Percentiles rank a stretch among this genome's conserved stretches.
Evolutionary conservation across 2,329 filamentous ascomycete genomes (phyloP).

Genomic region (Colletotrichum incanum): DNA sequence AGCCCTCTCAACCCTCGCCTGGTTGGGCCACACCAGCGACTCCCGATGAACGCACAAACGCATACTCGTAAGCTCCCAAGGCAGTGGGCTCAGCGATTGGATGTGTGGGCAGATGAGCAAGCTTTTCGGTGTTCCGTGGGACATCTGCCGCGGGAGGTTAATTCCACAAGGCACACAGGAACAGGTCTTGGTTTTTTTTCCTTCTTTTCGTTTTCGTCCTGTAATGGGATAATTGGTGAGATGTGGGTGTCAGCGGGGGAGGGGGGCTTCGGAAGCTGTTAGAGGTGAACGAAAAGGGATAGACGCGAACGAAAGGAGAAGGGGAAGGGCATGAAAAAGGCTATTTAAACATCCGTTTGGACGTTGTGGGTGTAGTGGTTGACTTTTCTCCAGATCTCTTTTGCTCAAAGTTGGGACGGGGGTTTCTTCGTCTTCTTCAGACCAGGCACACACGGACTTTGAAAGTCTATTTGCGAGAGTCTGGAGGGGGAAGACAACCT

Average conservation of each 20-base stretch:
- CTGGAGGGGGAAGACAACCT: not conserved
- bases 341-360: slow-evolving; percentile 29
- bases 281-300: not conserved
- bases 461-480: not conserved
- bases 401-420: slow-evolving; percentile 15
- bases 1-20: not conserved
- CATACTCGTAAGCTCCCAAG: not conserved
- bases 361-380: slow-evolving; percentile 29
- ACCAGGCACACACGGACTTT: slow-evolving; percentile 22
- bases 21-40: not conserved
- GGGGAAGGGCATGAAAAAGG: slow-evolving; percentile 29
- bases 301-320: not conserved
- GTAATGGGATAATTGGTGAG: not conserved
- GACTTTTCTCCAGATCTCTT: slow-evolving; percentile 7
- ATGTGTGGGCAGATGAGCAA: not conserved
- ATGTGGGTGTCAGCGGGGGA: not conserved
- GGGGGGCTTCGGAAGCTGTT: slow-evolving; percentile 1
- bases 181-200: not conserved
- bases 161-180: not conserved
- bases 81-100: slow-evolving; percentile 1
- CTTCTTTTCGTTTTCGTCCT: not conserved
- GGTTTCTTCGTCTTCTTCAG: slow-evolving; percentile 17
- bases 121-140: not conserved
- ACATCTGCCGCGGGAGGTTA: not conserved
- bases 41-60: not conserved